Evolutionary conservation across 495 filamentous ascomycete species (phyloP).

Genomic region (Poronia punctata): DNA sequence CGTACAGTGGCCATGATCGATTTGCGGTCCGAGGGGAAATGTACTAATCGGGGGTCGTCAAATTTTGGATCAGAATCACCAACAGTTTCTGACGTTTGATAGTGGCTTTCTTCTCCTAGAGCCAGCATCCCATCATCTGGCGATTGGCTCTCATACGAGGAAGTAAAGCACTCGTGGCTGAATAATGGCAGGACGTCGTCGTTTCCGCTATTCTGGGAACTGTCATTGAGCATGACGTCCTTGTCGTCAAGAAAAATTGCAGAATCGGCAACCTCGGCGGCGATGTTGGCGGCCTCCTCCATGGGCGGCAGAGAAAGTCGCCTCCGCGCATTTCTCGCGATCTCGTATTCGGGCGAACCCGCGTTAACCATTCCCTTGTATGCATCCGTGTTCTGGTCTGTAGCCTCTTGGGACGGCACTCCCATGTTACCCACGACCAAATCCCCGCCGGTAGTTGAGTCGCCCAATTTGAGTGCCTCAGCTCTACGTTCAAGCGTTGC

Average conservation of each 20-base stretch:
- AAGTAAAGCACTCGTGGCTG: conserved; percentile 10
- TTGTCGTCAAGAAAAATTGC: conserved; percentile 22
- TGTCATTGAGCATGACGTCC: conserved; percentile 18
- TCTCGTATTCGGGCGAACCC: conserved; percentile 3
- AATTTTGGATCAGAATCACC: conserved; percentile 28
- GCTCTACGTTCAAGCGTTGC: conserved; percentile 2
- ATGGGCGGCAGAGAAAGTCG: conserved; percentile 20
- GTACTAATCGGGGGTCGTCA: conserved; percentile 45
- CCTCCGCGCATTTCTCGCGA: conserved; percentile 22
- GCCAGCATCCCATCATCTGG: not conserved
- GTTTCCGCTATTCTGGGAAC: too few species aligned
- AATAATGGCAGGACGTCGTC: conserved; percentile 24
- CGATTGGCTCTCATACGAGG: not conserved
- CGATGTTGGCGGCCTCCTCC: conserved; percentile 30
- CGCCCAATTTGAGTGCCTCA: conserved; percentile 1
- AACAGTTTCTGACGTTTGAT: conserved; percentile 1
- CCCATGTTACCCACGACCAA: conserved; percentile 1
- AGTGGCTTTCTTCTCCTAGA: not conserved
- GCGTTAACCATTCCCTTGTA: not conserved
- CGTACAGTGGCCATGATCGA: conserved; percentile 41
- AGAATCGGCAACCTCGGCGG: conserved; percentile 43
- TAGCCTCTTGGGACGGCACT: not conserved
- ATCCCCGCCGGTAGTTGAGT: not conserved
- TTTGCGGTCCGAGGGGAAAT: conserved; percentile 42
- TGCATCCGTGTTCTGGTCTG: not conserved